These are phyloP conservation scores for Phaseolus coccineus DNA, from an alignment of 331 rosid species.

Conservation along the genomic window DNA sequence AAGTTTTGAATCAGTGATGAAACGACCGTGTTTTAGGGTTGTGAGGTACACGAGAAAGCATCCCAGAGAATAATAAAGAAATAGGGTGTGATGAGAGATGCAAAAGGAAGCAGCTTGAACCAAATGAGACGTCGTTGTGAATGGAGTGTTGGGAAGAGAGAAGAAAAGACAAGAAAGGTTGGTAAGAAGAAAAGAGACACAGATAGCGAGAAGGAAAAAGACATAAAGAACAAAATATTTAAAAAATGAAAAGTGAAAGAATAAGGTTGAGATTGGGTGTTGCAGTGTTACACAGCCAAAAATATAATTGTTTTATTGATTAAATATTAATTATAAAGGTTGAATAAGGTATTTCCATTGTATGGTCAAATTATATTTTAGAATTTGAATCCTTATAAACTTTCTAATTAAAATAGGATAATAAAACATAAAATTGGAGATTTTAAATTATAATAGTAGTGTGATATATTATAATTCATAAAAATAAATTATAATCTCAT, in stretches of 20 bases:
- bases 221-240: not conserved
- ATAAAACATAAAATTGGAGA: no score
- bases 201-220: not conserved
- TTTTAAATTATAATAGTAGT: no score
- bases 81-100: slow-evolving; percentile 21
- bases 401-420: no score
- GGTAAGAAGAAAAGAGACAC: not conserved
- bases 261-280: not conserved
- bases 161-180: not conserved
- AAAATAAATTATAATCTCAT: no score
- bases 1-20: slow-evolving; percentile 21
- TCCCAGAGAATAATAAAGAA: not conserved
- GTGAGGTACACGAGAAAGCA: not conserved
- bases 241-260: not conserved
- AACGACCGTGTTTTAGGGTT: not conserved
- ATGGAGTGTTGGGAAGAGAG: slow-evolving; percentile 1
- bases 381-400: no score
- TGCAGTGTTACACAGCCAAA: not conserved
- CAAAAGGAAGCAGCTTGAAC: not conserved
- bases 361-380: no score
- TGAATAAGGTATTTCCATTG: no score
- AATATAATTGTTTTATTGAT: no score
- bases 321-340: no score
- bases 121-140: not conserved
- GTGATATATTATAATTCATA: no score